Percentiles rank a stretch among this genome's conserved stretches.
Conservation (phyloP, 371 early-diverging fungal genomes). For the Blakeslea trispora region DNA sequence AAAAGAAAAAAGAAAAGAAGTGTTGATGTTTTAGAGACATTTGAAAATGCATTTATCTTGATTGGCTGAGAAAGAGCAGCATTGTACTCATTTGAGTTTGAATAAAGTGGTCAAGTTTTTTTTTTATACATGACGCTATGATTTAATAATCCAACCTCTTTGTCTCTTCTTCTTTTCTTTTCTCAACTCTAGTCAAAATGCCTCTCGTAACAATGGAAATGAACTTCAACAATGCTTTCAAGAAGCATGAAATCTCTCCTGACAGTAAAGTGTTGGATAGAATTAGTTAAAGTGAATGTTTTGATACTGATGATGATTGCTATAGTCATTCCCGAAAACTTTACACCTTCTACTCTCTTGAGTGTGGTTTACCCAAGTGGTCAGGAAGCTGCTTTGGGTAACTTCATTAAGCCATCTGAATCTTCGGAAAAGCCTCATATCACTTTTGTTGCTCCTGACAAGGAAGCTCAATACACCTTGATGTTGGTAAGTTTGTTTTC, state of each 20-base stretch:
- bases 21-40: no score
- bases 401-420: conserved; percentile 40
- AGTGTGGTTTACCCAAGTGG: conserved; percentile 41
- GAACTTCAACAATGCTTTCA: conserved; percentile 45
- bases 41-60: no score
- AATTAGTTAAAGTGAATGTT: background rate
- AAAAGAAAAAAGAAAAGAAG: no score
- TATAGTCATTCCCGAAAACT: conserved; percentile 37
- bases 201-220: conserved; percentile 52
- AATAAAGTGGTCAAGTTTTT: no score
- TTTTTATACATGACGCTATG: background rate
- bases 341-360: conserved; percentile 44
- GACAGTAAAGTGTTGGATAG: conserved; percentile 31
- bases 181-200: conserved; percentile 27
- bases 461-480: conserved; percentile 55
- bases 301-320: background rate
- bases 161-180: background rate
- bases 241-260: conserved; percentile 49
- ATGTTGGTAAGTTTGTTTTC: conserved; percentile 45
- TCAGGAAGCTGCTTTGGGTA: conserved; percentile 55
- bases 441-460: conserved; percentile 42
- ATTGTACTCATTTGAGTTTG: no score
- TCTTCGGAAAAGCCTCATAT: conserved; percentile 43
- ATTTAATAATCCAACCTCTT: background rate
- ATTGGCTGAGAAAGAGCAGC: no score